Evolutionary conservation across 2,329 filamentous ascomycete species (phyloP).

Genomic region (Dryadomyces sulphureus): DNA sequence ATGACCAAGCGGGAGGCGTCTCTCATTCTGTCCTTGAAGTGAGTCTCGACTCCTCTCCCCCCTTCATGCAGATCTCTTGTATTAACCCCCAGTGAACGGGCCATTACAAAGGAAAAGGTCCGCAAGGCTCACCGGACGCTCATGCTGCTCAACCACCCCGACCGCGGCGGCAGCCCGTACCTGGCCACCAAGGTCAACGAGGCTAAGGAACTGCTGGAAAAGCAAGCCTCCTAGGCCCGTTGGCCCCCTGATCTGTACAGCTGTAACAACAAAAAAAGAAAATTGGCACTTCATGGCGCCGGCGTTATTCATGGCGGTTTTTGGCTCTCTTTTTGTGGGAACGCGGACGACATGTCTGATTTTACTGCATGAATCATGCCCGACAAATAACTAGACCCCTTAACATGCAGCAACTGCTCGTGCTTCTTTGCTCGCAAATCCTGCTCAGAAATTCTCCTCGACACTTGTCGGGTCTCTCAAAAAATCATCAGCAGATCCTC

Average conservation of each 20-base stretch:
- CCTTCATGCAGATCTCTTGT: not conserved
- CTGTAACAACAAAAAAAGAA: conserved; percentile 6
- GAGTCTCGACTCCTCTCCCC: conserved; percentile 13
- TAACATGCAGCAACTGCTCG: too few relatives aligned
- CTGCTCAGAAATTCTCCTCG: too few relatives aligned
- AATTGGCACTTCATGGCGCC: conserved; percentile 5
- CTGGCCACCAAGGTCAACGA: conserved; percentile 97
- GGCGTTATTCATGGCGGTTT: conserved; percentile 3
- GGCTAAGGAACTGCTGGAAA: conserved; percentile 91
- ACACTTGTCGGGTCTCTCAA: too few relatives aligned
- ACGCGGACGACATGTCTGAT: not conserved
- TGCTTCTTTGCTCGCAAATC: too few relatives aligned
- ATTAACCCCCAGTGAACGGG: conserved; percentile 52
- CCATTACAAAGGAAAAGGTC: conserved; percentile 80
- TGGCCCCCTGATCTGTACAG: not conserved
- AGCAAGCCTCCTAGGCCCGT: conserved; percentile 22
- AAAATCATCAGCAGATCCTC: too few relatives aligned
- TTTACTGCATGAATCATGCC: not conserved
- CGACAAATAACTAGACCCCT: too few relatives aligned
- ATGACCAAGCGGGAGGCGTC: conserved; percentile 90
- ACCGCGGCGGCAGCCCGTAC: conserved; percentile 92
- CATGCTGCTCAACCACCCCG: conserved; percentile 96
- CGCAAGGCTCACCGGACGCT: conserved; percentile 89
- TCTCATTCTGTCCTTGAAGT: conserved; percentile 84
- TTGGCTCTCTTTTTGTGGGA: not conserved